Percentiles rank a stretch among this genome's conserved stretches.
Evolutionary conservation across 305 asterid genomes (phyloP).

Genomic region (Ajuga reptans): DNA sequence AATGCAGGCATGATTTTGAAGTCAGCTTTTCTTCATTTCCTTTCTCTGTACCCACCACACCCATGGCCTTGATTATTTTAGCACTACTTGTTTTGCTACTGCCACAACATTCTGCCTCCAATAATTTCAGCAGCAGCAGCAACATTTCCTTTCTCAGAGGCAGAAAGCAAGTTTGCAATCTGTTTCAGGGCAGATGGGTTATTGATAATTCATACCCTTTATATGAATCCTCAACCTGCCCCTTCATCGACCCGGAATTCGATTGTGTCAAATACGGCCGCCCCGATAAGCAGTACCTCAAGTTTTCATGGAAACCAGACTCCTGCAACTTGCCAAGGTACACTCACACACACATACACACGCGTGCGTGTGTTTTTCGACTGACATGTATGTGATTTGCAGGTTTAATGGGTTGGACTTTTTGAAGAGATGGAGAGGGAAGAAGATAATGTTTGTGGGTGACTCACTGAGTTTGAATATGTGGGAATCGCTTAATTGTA

Average conservation of each 20-base stretch:
- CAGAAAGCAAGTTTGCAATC: conserved; percentile 33
- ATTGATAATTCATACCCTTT: conserved; percentile 42
- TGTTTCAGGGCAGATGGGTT: conserved; percentile 60
- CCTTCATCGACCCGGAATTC: conserved; percentile 60
- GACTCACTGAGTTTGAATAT: conserved; percentile 76
- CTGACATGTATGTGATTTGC: background rate
- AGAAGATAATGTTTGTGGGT: conserved; percentile 72
- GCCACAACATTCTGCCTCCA: conserved; percentile 12
- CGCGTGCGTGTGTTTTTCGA: background rate
- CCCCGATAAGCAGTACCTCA: conserved; percentile 53
- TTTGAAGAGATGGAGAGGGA: conserved; percentile 51
- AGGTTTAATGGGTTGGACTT: conserved; percentile 65
- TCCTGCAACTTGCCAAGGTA: conserved; percentile 58
- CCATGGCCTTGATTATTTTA: conserved; percentile 23
- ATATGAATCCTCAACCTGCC: conserved; percentile 44
- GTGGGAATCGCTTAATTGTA: conserved; percentile 65
- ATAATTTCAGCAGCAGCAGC: conserved; percentile 18
- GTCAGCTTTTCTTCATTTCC: conserved; percentile 10
- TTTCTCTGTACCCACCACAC: conserved; percentile 11
- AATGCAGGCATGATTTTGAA: conserved; percentile 7
- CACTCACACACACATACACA: background rate
- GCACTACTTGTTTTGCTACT: conserved; percentile 6
- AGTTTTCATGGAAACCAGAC: conserved; percentile 54
- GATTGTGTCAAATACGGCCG: conserved; percentile 59
- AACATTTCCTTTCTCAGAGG: conserved; percentile 4